Evolutionary conservation across 352 stramenopile genomes (phyloP), one percentile per base, ranked within the genome.

Genomic region (Phytophthora meadii): DNA sequence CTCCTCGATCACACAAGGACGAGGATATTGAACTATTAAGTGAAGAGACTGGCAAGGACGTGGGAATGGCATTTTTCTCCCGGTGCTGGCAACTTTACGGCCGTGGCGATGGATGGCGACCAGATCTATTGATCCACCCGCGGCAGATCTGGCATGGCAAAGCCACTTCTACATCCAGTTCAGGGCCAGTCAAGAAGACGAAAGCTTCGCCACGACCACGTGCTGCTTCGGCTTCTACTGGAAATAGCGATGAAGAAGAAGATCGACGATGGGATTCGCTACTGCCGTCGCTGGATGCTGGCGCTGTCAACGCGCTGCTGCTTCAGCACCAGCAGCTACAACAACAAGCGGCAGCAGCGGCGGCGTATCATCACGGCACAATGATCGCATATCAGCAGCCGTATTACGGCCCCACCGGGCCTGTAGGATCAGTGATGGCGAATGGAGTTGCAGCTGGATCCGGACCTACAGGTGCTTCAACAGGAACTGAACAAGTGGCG

Each of bases 111-210:
- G 87, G 87, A 14, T 95, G 84, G 84, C 76, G 87, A 7, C 87
- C 87, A 1, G 87, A 95, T 19, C 50, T 95, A 46, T 69, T 95
- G 12, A 82, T 93, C 12, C 87, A 95, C 47, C 87, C 87, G 27
- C 77, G 87, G 7, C 87, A 95, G 41, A 72, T 80, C 9, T 93
- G 84, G 87, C 82, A 90, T 60, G 54, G 66, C 2, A 83, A 72
- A 28, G 41, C 70, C 27, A 32, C 57, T 3, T 69, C 65, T 2
- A 53, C 65, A 24, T 67, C 63, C 0, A 70, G 60, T 25, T 49
- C 67, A 30, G 67, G 44, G 4, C 61, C 56, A 5, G n/a, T 24
- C 10, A 77, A 72, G 34, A 72, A 68, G 17, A 57, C 6, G 28
- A 72, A 67, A 27, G 34, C 25, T 0, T 74, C 65, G 3, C 48